Base-by-base conservation (phyloP, 345 rosid species). In the Murraya paniculata region DNA sequence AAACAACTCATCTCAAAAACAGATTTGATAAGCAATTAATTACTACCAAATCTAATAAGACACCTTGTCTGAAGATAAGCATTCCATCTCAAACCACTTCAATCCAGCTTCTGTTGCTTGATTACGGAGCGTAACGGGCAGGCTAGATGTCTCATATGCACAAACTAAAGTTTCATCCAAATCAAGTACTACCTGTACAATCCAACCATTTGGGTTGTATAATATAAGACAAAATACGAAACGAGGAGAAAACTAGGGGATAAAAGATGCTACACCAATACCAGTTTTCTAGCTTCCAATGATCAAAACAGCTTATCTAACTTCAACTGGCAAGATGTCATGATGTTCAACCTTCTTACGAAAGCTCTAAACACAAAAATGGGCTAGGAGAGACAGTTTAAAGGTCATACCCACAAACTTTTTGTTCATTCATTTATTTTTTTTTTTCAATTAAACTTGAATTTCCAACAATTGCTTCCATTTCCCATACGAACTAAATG, bases 101-200 rank as follows among this genome's bases (percentile, higher is more conserved):
- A 97, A 75, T 30, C 98, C 96, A 9, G 93, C 89, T 78, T 91
- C 96, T 13, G 80, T 85, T 39, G 98, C 98, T 87, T 90, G 93
- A 77, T 77, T 84, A 3, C 91, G 90, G 13, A 92, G 80, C 67
- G 85, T 38, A 78, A 83, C 82, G 60, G 99, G 97, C 66, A 97
- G 80, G 81, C 94, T 93, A 9, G 94, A 90, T 0, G 93, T 89
- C 88, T 97, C 99, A 16, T 92, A 97, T 2, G 99, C 97, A 69
- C 98, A 93, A 38, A 97, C 93, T 66, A 97, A 87, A 48, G 98
- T 97, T 83, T 97, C 99, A 81, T 97, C 99, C 88, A 97, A 89
- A 80, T 97, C 99, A 14, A 97, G 93, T 84, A 97, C 99, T 55
- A 97, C 98, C 99, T 97, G 87, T 75, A 31, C 33, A 50, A 72